Conservation (phyloP, 2,329 filamentous ascomycete species). For the Trichoderma semiorbis region DNA sequence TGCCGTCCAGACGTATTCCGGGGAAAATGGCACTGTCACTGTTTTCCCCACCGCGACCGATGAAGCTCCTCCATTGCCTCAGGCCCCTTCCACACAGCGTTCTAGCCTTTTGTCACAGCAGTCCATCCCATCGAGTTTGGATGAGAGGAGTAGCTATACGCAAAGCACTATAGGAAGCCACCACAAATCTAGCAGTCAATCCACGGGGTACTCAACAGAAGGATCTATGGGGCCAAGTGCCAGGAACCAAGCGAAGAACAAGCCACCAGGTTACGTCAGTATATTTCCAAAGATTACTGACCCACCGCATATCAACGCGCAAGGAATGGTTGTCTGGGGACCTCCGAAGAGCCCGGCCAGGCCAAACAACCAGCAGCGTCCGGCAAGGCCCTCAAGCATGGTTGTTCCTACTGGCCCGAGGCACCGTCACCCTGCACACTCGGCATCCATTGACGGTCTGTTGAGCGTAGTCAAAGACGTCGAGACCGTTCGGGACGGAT, state of each 20-base stretch:
- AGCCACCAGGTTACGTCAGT: constrained; percentile 24
- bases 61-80: background rate
- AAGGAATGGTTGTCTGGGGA: background rate
- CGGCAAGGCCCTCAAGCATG: constrained; percentile 26
- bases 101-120: background rate
- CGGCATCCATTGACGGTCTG: constrained; percentile 25
- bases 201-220: background rate
- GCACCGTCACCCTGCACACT: constrained; percentile 15
- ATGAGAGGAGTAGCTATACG: background rate
- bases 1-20: constrained; percentile 30
- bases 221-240: constrained; percentile 19
- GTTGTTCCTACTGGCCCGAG: constrained; percentile 17
- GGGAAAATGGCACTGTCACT: constrained; percentile 37
- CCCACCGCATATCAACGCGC: constrained; percentile 7
- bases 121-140: background rate
- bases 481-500: background rate
- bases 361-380: background rate
- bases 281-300: constrained; percentile 26
- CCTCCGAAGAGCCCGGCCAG: background rate
- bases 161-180: background rate
- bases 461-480: constrained; percentile 18
- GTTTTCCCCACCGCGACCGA: constrained; percentile 25
- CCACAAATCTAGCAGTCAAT: background rate
- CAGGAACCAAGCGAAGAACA: constrained; percentile 18
- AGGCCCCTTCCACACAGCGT: background rate